These are phyloP conservation scores for Botryotinia convoluta DNA, from an alignment of 2,329 filamentous ascomycete species.

Conservation along the genomic window DNA sequence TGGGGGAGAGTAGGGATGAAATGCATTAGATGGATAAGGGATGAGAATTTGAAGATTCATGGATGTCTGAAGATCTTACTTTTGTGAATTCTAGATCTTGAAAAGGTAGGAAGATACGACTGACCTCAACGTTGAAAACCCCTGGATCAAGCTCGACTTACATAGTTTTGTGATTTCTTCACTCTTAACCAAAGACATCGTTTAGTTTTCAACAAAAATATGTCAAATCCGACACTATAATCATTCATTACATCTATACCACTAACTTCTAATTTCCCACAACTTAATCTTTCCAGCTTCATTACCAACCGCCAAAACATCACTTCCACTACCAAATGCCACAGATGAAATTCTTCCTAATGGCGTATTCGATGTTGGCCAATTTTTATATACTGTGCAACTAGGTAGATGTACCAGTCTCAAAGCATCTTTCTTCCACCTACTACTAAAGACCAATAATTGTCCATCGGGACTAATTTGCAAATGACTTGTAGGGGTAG, in stretches of 20 bases:
- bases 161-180: background rate
- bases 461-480: constrained; percentile 87
- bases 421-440: constrained; percentile 84
- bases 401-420: constrained; percentile 84
- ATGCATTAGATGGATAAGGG: background rate
- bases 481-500: constrained; percentile 77
- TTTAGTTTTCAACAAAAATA: background rate
- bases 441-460: constrained; percentile 79
- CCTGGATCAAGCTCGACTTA: background rate
- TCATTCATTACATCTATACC: constrained; percentile 4
- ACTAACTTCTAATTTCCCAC: constrained; percentile 79
- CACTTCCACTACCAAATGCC: constrained; percentile 63
- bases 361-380: constrained; percentile 89
- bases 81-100: background rate
- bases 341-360: constrained; percentile 78
- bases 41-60: background rate
- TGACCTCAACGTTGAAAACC: background rate
- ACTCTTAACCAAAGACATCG: background rate
- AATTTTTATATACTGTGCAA: constrained; percentile 94
- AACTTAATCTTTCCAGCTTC: constrained; percentile 83
- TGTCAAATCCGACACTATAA: background rate
- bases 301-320: constrained; percentile 80
- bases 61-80: background rate
- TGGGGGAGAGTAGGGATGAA: background rate
- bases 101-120: background rate